Evolutionary conservation across 2,329 filamentous ascomycete species (phyloP), one percentile per base, ranked within the genome.

Genomic region (Trichoderma guizhouense): DNA sequence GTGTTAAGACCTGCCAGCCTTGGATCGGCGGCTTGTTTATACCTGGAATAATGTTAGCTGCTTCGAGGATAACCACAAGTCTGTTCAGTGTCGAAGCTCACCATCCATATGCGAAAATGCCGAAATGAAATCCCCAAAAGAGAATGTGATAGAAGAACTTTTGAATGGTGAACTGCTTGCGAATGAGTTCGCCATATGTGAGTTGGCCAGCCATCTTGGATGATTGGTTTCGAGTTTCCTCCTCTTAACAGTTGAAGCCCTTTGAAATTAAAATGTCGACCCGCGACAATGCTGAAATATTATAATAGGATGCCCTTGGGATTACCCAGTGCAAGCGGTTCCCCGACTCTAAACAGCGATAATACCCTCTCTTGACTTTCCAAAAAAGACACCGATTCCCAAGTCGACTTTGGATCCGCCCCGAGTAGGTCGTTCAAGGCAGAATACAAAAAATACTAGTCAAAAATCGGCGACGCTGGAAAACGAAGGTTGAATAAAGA

Each of bases 81-180:
- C 14, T n/a, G 1, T 30, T n/a, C 9, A 28, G 43, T 21, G 6
- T 18, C 68, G 18, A 21, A 28, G 71, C 92, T 79, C 86, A 97
- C 94, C 94, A 97, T 87, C 94, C 94, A 77, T 90, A 88, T 55
- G 88, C 91, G 80, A 97, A 97, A n/a, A 97, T 81, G 28, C 86
- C 91, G 81, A 90, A 90, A 79, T 97, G 94, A 55, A 93, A 84
- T 4, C 86, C 87, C 90, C 94, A 95, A 80, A 97, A 97, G 65
- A 96, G 81, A 75, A 93, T 77, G 80, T 97, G 92, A 82, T 97
- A 97, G 62, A 92, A 72, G 71, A 97, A 80, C 81, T 97, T 97
- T 68, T 86, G 85, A 18, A 87, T 82, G 69, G 89, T 90, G 73
- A 95, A 87, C 82, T 94, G 90, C 82, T 90, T 89, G 81, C 84